These are phyloP conservation scores for Beta macrorhiza DNA, from an alignment of 179 eudicot genomes.

Conservation along the genomic window DNA sequence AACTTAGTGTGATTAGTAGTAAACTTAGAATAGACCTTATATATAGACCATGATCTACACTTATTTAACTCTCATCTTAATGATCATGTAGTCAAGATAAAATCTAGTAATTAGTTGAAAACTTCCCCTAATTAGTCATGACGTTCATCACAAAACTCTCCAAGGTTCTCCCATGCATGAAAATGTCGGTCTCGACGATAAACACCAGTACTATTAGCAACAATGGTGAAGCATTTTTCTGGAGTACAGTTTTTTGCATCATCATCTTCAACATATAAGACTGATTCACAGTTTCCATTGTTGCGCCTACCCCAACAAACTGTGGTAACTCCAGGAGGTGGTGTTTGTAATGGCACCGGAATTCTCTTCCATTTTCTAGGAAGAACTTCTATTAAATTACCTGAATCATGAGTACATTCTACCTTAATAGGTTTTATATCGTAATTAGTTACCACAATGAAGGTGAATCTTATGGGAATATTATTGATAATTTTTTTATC, in stretches of 20 bases:
- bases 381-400: not conserved
- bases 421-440: not conserved
- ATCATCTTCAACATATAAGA: not conserved
- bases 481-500: not conserved
- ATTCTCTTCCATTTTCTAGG: not conserved
- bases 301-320: constrained; percentile 2
- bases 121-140: not conserved
- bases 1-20: too few relatives aligned
- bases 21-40: not conserved
- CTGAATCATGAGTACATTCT: not conserved
- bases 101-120: not conserved
- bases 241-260: not conserved
- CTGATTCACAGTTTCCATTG: not conserved
- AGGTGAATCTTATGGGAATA: not conserved
- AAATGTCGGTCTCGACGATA: constrained; percentile 5
- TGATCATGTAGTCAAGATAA: not conserved
- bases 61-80: not conserved
- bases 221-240: not conserved
- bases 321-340: not conserved
- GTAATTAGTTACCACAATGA: constrained; percentile 3
- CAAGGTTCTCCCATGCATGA: constrained; percentile 11
- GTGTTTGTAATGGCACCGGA: not conserved
- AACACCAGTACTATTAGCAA: constrained; percentile 1
- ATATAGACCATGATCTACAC: not conserved
- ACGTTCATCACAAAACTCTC: not conserved